Percentiles rank a stretch among this genome's conserved stretches.
These are phyloP conservation scores for Martiniozyma abietophila DNA, from an alignment of 805 yeast species.

Conservation along the genomic window DNA sequence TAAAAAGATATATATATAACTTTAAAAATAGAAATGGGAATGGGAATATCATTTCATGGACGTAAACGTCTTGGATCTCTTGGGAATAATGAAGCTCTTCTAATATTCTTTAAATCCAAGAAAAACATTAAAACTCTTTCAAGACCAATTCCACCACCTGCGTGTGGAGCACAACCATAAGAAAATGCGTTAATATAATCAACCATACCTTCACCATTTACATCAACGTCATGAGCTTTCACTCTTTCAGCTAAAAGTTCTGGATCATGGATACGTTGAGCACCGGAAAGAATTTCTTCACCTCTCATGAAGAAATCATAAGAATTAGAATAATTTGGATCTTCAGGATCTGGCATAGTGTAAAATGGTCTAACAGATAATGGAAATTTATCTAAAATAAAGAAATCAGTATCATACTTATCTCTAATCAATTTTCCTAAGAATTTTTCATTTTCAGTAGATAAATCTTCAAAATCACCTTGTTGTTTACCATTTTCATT, in stretches of 20 bases:
- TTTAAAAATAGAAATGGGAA: too few relatives aligned
- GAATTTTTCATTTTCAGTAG: slow-evolving; percentile 90
- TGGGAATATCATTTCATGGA: too few relatives aligned
- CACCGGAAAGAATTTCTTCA: slow-evolving; percentile 98
- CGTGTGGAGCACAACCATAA: slow-evolving; percentile 97
- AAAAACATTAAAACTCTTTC: slow-evolving; percentile 99
- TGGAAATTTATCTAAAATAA: slow-evolving; percentile 97
- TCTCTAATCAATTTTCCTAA: slow-evolving; percentile 88
- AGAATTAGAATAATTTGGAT: slow-evolving; percentile 90
- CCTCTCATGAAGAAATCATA: slow-evolving; percentile 99
- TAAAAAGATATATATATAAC: too few relatives aligned
- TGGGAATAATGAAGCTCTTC: slow-evolving; percentile 98
- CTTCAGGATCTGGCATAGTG: slow-evolving; percentile 96
- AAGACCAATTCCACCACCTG: slow-evolving; percentile 99
- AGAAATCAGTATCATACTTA: slow-evolving; percentile 94
- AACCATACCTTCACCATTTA: slow-evolving; percentile 68
- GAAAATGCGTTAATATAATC: slow-evolving; percentile 90
- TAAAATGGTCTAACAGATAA: slow-evolving; percentile 94
- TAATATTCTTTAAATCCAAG: slow-evolving; percentile 92
- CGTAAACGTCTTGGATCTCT: slow-evolving; percentile 93
- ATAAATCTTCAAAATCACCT: slow-evolving; percentile 81
- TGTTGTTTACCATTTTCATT: slow-evolving; percentile 80
- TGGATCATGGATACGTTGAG: slow-evolving; percentile 97
- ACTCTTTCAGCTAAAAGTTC: slow-evolving; percentile 74
- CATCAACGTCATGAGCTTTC: slow-evolving; percentile 74